Base-by-base conservation (phyloP, 1,284 basidiomycete species). In the Puccinia hordei region DNA sequence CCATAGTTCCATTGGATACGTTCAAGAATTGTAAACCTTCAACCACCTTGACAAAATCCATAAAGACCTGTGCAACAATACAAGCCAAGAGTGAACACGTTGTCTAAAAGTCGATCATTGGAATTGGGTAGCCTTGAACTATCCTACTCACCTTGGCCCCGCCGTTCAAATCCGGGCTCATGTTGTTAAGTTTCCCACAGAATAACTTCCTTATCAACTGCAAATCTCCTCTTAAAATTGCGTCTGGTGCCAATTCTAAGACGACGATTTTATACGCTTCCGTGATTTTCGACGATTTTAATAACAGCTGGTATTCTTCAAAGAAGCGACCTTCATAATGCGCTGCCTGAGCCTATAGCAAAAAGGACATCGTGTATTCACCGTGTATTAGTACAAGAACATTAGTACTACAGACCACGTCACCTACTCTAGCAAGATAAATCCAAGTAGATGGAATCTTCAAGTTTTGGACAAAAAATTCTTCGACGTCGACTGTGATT, bases 371-470 rank as follows among this genome's bases (percentile, higher is more conserved):
- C n/a, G 59, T 30, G 22, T 65, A 41, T 53, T 66, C 24, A 61
- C 3, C 12, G 17, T 15, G 17, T 17, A n/a, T 35, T 30, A 61
- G 57, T 61, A 61, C 13, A 17, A 61, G 13, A 15, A 27, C 5
- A 24, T 61, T 24, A 8, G 63, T 46, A 66, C n/a, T 22, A 51
- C 4, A n/a, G 30, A 46, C 27, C 15, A 30, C 66, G 17, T 15
- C 5, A 57, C 85, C 51, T 81, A 94, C 93, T 88, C 92, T 91
- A 12, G 94, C 93, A 85, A 94, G 92, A 81, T 92, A 90, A 35
- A 98, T 88, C 96, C 96, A 99, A 4, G 89, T 86, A 65, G 89
- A 86, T 0, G 97, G 97, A 63, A 99, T 89, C 82, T 90, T 90
- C 30, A 98, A 87, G 82, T 90, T 92, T 3, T 91, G 90, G 6